Conservation (phyloP, 2,329 filamentous ascomycete species). For the Epichloe amarillans region DNA sequence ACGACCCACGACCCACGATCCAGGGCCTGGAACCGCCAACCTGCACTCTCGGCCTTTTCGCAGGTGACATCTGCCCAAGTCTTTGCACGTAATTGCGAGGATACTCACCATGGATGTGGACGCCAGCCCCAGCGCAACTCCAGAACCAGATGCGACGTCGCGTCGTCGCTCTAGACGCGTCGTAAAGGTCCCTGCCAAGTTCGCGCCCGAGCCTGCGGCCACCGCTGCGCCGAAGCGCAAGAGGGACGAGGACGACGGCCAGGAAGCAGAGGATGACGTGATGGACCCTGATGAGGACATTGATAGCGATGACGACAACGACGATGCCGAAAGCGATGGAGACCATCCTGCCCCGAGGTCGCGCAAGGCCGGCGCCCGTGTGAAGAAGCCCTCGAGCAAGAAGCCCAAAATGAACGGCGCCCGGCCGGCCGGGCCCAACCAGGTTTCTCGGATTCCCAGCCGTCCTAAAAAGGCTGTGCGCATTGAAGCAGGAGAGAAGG, state of each 20-base stretch:
- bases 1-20: not conserved
- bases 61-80: constrained; percentile 9
- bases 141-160: constrained; percentile 36
- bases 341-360: constrained; percentile 25
- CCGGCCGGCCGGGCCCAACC: constrained; percentile 22
- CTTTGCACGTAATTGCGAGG: constrained; percentile 6
- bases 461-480: constrained; percentile 45
- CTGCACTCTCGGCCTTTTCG: constrained; percentile 3
- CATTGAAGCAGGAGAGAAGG: constrained; percentile 36
- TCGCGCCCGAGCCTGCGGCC: constrained; percentile 33
- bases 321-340: constrained; percentile 33
- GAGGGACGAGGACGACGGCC: constrained; percentile 34
- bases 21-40: not conserved
- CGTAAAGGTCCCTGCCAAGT: constrained; percentile 46
- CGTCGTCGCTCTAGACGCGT: constrained; percentile 59
- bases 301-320: constrained; percentile 18
- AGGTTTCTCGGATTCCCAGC: constrained; percentile 33
- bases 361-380: constrained; percentile 27
- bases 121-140: constrained; percentile 12
- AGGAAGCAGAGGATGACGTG: constrained; percentile 35
- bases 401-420: constrained; percentile 51
- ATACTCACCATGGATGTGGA: constrained; percentile 8
- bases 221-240: constrained; percentile 43
- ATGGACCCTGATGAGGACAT: constrained; percentile 27
- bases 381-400: constrained; percentile 47